phyloP scores from a whole-genome alignment of 257 asterid genomes.

The Asclepias syriaca region DNA sequence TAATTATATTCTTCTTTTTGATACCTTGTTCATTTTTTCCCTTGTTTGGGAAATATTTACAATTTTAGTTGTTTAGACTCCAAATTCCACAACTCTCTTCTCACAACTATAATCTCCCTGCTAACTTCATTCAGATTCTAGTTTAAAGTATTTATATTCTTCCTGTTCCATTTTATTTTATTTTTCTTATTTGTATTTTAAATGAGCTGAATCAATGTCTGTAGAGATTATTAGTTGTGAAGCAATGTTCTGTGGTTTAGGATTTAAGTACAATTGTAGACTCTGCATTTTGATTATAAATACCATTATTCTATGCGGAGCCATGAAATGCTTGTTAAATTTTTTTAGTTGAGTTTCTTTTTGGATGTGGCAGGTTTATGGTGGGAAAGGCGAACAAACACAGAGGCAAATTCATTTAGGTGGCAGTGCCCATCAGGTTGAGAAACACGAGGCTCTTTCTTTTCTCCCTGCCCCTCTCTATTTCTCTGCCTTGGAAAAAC shows the following conservation, averaged over 20 bases:
- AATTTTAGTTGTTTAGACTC: neutral
- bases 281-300: neutral
- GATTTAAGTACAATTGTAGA: neutral
- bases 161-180: neutral
- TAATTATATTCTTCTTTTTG: neutral
- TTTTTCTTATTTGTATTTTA: neutral
- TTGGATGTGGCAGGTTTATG: constrained; percentile 58
- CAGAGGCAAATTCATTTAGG: constrained; percentile 89
- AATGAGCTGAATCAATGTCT: neutral
- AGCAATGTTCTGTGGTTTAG: neutral
- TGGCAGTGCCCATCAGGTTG: constrained; percentile 86
- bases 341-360: constrained; percentile 4
- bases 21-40: neutral
- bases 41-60: neutral
- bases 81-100: neutral
- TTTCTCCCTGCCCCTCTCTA: neutral
- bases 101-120: neutral
- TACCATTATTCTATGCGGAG: neutral
- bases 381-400: constrained; percentile 80
- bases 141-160: neutral
- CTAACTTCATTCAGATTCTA: neutral
- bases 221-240: neutral
- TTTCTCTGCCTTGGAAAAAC: neutral
- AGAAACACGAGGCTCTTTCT: neutral
- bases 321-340: neutral